These are phyloP conservation scores for Aspergillus transmontanensis DNA, from an alignment of 2,329 filamentous ascomycete species.

Conservation along the genomic window DNA sequence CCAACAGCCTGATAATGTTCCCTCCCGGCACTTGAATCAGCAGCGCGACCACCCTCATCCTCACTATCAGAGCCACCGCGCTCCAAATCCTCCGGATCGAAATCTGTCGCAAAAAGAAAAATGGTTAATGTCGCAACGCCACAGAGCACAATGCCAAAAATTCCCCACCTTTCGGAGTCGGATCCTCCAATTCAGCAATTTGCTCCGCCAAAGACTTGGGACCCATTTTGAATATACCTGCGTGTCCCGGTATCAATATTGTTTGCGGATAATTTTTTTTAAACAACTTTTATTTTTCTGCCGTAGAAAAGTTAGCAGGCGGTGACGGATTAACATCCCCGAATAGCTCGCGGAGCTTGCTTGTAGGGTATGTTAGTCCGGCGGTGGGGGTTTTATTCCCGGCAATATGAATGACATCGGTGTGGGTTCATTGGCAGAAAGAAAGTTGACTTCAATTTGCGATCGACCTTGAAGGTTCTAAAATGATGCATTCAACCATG, in stretches of 20 bases:
- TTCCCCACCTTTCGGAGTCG: constrained; percentile 60
- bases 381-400: constrained; percentile 22
- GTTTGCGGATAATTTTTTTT: constrained; percentile 24
- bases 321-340: constrained; percentile 13
- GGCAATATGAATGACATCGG: constrained; percentile 22
- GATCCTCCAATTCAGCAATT: constrained; percentile 64
- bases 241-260: constrained; percentile 3
- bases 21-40: constrained; percentile 61
- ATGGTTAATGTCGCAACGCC: constrained; percentile 9
- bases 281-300: constrained; percentile 26
- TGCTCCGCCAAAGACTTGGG: constrained; percentile 63
- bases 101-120: constrained; percentile 56
- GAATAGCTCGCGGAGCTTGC: not conserved
- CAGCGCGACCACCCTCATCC: constrained; percentile 53
- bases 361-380: constrained; percentile 5
- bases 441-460: no score
- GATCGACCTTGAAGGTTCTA: not conserved
- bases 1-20: constrained; percentile 85
- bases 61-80: constrained; percentile 59
- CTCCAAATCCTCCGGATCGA: constrained; percentile 73
- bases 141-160: not conserved
- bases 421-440: not conserved
- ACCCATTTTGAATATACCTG: constrained; percentile 24
- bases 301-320: constrained; percentile 20
- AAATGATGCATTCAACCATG: constrained; percentile 11